Percentiles rank a stretch among this genome's conserved stretches.
Evolutionary conservation across 2,329 filamentous ascomycete species (phyloP).

Genomic region (Colletotrichum navitas): DNA sequence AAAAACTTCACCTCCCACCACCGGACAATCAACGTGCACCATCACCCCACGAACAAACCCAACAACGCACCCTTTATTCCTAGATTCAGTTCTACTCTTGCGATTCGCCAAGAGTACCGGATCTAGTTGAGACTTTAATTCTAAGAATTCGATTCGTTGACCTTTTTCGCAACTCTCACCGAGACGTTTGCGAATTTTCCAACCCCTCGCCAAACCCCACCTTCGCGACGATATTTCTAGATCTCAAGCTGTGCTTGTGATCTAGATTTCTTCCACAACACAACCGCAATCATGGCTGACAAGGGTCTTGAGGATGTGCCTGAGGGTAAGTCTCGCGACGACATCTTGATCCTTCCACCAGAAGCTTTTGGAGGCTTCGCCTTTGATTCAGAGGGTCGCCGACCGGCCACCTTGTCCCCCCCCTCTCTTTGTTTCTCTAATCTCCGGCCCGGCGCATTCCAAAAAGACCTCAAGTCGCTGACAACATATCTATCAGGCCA

Average conservation of each 20-base stretch:
- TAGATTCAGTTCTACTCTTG: conserved; percentile 59
- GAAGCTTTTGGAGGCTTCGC: not conserved
- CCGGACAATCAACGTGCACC: conserved; percentile 48
- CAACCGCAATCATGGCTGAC: conserved; percentile 96
- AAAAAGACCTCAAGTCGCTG: conserved; percentile 42
- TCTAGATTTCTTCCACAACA: conserved; percentile 69
- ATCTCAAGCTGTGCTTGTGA: conserved; percentile 85
- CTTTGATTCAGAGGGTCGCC: not conserved
- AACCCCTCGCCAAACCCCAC: conserved; percentile 49
- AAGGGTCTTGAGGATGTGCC: conserved; percentile 99
- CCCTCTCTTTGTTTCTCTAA: not conserved
- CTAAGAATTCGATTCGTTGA: conserved; percentile 49
- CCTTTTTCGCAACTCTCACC: conserved; percentile 41
- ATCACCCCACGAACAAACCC: conserved; percentile 45
- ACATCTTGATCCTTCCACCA: not conserved
- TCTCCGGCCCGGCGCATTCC: conserved; percentile 21
- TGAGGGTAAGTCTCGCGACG: conserved; percentile 67
- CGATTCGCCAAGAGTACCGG: conserved; percentile 59
- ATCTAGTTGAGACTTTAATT: conserved; percentile 56
- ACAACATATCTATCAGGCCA: conserved; percentile 70
- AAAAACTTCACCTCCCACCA: conserved; percentile 45
- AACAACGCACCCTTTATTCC: conserved; percentile 49
- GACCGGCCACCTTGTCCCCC: conserved; percentile 8
- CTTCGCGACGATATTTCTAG: conserved; percentile 60
- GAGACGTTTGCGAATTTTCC: conserved; percentile 53